Evolutionary conservation across 306 rosid genomes (phyloP), one percentile per base, ranked within the genome.

Genomic region (Vigna angularis): DNA sequence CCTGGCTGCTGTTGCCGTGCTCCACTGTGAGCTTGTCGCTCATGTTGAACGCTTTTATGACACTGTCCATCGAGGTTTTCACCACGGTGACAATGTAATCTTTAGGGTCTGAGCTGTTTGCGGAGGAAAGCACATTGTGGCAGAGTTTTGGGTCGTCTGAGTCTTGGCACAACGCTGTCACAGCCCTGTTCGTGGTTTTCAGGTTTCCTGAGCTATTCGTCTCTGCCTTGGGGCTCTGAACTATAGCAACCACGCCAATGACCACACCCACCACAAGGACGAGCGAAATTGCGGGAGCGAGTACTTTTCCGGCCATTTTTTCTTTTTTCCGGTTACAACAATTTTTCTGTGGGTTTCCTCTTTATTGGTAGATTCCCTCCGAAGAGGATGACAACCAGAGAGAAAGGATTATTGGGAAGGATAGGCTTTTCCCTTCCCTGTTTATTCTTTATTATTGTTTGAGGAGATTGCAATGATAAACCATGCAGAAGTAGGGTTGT

Each of bases 221-320:
- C 12, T 4, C 18, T 0, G 20, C 12, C 44, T 18, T 20, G 12
- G 51, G 72, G 38, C 24, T 70, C n/a, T 70, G 74, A 28, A 30
- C 28, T 0, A 68, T 16, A 0, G 74, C 74, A 16, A 70, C 45
- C 0, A 70, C 80, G 0, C 88, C 95, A 3, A 87, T 51, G 3
- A 79, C 93, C 6, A 84, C 87, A 1, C 93, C 93, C 1, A 90
- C 90, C 0, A 88, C 83, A 0, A 92, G 86, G 42, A 90, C 63
- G 2, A 92, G 18, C 30, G 90, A 81, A 47, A 87, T 34, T 0
- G 45, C 83, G 1, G 88, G 57, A 16, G 72, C 78, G 0, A 84
- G 5, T 8, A 81, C 59, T 83, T 86, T 89, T 1, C 72, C 83
- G 0, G 11, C 26, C 87, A 81, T 89, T 15, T 4, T 34, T 10